Base-by-base conservation (phyloP, 805 yeast genomes). In the Blastobotrys mokoenaii region DNA sequence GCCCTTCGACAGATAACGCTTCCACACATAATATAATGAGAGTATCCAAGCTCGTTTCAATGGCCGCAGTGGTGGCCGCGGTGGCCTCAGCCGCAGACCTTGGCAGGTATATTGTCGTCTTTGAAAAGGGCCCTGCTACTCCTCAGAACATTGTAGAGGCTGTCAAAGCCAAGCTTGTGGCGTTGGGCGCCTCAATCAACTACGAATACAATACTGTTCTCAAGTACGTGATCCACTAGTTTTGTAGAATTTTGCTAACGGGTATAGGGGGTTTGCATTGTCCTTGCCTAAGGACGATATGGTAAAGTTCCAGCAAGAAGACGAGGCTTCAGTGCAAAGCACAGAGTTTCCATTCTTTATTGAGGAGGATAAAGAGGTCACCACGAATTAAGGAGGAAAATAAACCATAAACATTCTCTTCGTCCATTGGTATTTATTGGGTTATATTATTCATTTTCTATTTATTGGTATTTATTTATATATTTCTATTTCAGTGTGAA, bases 131-230 rank as follows among this genome's bases (percentile, higher is more conserved):
- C 29, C 40, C 54, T 18, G 54, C 51, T 16, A 61, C 65, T 20
- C 66, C 67, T 15, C 60, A 61, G 34, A 38, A 25, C 4, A 55
- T 59, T 32, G 56, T 69, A 12, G 53, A 58, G 3, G 56, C 57
- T 2, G 60, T 73, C 8, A 68, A 64, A 41, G 45, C 56, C 10
- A 52, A 62, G 29, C 62, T 74, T 22, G 51, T 58, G 34, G 54
- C 57, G 10, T 47, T 70, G 6, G 77, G 77, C 6, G 79, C 75
- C 3, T 53, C 50, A 14, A 66, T 76, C 40, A 68, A 69, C 14
- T 73, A 72, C 50, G 77, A 73, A 47, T 74, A 72, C 58, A 56
- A 62, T 41, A 64, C 69, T 2, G 63, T 73, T 10, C 59, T 74
- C 35, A 69, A 72, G 45, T 38, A 29, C 6, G 41, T 38, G 6